Conservation (phyloP, 176 grass and related monocot genomes). For the Miscanthus lutarioriparius region DNA sequence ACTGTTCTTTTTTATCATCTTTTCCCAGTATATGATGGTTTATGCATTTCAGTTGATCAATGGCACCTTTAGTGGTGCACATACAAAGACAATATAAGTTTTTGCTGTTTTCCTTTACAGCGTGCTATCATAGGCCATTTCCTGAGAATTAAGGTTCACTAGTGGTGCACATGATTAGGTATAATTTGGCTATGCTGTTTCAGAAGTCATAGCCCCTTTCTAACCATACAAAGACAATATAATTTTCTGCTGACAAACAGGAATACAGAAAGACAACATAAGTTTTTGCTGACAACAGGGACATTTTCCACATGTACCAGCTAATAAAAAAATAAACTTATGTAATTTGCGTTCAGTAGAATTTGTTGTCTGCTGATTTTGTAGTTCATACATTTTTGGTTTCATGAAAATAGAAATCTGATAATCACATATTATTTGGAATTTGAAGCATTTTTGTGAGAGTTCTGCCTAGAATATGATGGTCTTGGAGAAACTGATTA, state of each 20-base stretch:
- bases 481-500: neutral
- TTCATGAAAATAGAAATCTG: neutral
- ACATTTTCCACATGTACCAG: neutral
- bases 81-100: neutral
- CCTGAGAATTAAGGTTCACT: neutral
- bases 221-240: neutral
- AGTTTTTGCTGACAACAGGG: neutral
- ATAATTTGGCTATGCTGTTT: neutral
- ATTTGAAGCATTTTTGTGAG: neutral
- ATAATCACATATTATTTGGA: neutral
- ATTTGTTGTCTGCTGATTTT: neutral
- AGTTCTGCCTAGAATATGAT: neutral
- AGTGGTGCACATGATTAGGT: neutral
- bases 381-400: neutral
- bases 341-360: neutral
- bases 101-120: neutral
- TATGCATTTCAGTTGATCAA: neutral
- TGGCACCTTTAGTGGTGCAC: neutral
- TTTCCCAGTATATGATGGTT: conserved; percentile 6
- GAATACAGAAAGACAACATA: neutral
- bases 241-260: neutral
- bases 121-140: neutral
- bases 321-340: neutral
- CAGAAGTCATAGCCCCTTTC: neutral
- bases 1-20: neutral